Conservation (phyloP, 2,329 filamentous ascomycete genomes). For the Penicillium aurantiogriseum region DNA sequence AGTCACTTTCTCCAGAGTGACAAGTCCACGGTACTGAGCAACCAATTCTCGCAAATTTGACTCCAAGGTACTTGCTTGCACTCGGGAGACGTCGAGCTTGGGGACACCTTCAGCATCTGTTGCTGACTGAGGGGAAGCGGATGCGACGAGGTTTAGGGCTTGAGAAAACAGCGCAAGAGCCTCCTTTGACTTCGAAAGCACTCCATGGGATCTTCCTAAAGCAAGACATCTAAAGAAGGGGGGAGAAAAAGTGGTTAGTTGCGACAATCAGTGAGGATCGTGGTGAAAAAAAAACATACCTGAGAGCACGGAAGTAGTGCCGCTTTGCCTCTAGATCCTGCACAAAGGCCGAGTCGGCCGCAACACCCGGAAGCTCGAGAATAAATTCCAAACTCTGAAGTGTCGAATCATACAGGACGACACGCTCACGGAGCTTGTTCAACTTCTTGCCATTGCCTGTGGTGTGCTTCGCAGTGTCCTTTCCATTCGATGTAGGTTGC, state of each 20-base stretch:
- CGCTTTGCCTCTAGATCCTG: constrained; percentile 74
- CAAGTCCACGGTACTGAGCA: constrained; percentile 78
- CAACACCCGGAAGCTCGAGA: constrained; percentile 84
- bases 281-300: constrained; percentile 55
- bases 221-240: constrained; percentile 64
- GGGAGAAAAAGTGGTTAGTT: constrained; percentile 4
- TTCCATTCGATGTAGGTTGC: constrained; percentile 52
- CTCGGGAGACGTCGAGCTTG: constrained; percentile 65
- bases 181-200: constrained; percentile 70
- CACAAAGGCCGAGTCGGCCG: constrained; percentile 74
- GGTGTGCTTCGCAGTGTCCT: constrained; percentile 53
- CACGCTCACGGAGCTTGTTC: constrained; percentile 77
- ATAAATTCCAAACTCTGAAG: constrained; percentile 88
- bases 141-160: constrained; percentile 62
- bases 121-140: constrained; percentile 48
- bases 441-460: constrained; percentile 73
- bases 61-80: constrained; percentile 60
- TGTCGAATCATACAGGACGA: constrained; percentile 86
- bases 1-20: constrained; percentile 70
- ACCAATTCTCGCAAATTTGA: constrained; percentile 67
- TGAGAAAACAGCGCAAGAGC: constrained; percentile 81
- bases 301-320: constrained; percentile 83
- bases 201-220: constrained; percentile 77
- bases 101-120: constrained; percentile 52
- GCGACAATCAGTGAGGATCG: constrained; percentile 10